Base-by-base conservation (phyloP, 2,329 filamentous ascomycete genomes). In the Kalaharituber pfeilii region DNA sequence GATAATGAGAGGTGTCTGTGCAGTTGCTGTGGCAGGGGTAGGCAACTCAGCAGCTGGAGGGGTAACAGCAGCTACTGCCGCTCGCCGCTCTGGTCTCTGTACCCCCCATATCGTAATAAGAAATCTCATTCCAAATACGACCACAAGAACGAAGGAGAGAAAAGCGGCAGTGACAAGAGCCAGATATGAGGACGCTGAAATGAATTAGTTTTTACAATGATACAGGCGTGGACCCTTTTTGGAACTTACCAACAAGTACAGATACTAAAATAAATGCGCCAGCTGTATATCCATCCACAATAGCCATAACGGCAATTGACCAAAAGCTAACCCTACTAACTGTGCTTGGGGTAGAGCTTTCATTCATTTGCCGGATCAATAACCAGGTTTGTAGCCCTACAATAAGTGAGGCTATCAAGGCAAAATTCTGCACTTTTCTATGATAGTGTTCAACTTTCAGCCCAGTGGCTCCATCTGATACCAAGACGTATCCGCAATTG, bases 341-440 rank as follows among this genome's bases (percentile, higher is more conserved):
- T 1, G 79, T 83, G 0, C 80, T 83, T 2, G 80, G 80, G 6
- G 80, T 83, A 49, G 73, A 79, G 0, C 79, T 76, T 63, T 82
- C 79, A 59, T 75, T 76, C 70, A 81, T 80, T 67, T 84, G 80
- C 49, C 71, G 66, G 63, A 80, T 79, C 53, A 82, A 70, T 3
- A 82, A 70, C 58, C 75, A 72, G 30, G 80, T 73, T 66, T 84
- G 80, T n/a, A 68, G 72, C 56, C 78, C 73, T 29, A 81, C 68
- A n/a, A 81, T 66, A 18, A 72, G 65, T 2, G 76, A 75, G 56
- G 78, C 75, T 2, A 72, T 65, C 25, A 81, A 68, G 27, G 81
- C 69, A 72, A 77, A 81, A n/a, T 71, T 69, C 56, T 78, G 79
- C 49, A 79, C 72, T 52, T 73, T 71, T 59, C 74, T 69, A 24